Base-by-base conservation (phyloP, 768 basidiomycete species). In the Leccinum olivaceopallidum region DNA sequence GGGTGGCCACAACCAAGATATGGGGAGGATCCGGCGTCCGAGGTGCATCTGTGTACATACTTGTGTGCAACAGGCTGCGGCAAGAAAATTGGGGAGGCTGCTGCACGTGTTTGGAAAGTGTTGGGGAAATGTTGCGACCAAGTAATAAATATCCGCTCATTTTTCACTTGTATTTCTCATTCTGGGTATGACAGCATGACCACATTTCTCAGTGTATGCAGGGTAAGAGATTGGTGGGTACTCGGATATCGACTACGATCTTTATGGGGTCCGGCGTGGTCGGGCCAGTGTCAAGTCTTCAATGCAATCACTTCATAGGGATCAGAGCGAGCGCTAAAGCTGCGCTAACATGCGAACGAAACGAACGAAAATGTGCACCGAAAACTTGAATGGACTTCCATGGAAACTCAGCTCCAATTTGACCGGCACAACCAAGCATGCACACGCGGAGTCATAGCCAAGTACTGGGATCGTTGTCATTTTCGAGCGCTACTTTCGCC, bases 71-170 rank as follows among this genome's bases (percentile, higher is more conserved):
- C 3, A 24, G 10, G 26, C 2, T 53, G 28, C n/a, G 12, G 14
- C 4, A 14, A 6, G 30, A 54, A 37, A 8, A 22, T 7, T 50
- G 42, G 42, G 42, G 42, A 42, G n/a, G n/a, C 24, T 58, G 39
- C 56, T 42, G 57, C 34, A 53, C 50, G 26, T 16, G 22, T 48
- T 48, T 44, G 34, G 44, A 68, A 69, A 60, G 48, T n/a, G 14
- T 69, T 69, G 69, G 67, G 69, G 66, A 50, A 54, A 20, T 39
- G 52, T 37, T 51, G 50, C 56, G 18, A 24, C 51, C 9, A 26
- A 36, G 20, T n/a, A 42, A 42, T 3, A 24, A 20, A 50, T 56
- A 52, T 57, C 55, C 57, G 47, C 24, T 26, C 37, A 2, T 48
- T 42, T 42, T 39, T 39, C 8, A 39, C 39, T 39, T 16, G 18